Percentiles rank a stretch among this genome's conserved stretches.
Evolutionary conservation across 805 yeast genomes (phyloP).

Genomic region (Candida montana): DNA sequence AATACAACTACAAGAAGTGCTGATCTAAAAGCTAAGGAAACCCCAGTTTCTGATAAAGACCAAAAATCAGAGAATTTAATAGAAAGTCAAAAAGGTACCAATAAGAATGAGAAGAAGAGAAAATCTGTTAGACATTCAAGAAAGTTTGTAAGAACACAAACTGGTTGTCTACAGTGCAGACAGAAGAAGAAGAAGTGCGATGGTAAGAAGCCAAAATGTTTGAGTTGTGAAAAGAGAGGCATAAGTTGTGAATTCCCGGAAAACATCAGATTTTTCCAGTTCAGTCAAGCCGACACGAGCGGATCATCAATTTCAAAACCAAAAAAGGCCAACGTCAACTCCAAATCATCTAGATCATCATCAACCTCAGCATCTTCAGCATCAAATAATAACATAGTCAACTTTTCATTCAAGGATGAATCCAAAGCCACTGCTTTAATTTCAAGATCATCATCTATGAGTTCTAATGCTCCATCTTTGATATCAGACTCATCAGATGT

Average conservation of each 20-base stretch:
- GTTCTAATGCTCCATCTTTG: conserved; percentile 8
- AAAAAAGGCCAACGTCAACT: background rate
- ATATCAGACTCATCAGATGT: conserved; percentile 8
- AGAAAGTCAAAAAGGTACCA: background rate
- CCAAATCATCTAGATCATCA: background rate
- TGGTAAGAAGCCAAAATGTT: conserved; percentile 22
- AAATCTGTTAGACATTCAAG: conserved; percentile 22
- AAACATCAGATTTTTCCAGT: conserved; percentile 22
- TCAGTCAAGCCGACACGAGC: background rate
- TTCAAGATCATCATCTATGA: conserved; percentile 9
- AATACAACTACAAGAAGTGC: too few species aligned
- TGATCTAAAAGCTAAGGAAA: background rate
- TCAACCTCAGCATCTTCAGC: background rate
- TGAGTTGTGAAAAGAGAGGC: conserved; percentile 23
- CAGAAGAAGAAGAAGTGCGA: conserved; percentile 28
- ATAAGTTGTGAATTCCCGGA: conserved; percentile 22
- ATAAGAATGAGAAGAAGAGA: background rate
- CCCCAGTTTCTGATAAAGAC: background rate
- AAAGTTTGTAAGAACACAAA: conserved; percentile 25
- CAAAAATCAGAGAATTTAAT: background rate
- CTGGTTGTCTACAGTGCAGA: conserved; percentile 25
- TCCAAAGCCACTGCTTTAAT: background rate
- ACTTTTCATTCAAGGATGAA: background rate
- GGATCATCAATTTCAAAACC: background rate
- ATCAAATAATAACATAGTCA: background rate